These are phyloP conservation scores for Colletotrichum tamarilloi DNA, from an alignment of 2,329 filamentous ascomycete species.

Conservation along the genomic window DNA sequence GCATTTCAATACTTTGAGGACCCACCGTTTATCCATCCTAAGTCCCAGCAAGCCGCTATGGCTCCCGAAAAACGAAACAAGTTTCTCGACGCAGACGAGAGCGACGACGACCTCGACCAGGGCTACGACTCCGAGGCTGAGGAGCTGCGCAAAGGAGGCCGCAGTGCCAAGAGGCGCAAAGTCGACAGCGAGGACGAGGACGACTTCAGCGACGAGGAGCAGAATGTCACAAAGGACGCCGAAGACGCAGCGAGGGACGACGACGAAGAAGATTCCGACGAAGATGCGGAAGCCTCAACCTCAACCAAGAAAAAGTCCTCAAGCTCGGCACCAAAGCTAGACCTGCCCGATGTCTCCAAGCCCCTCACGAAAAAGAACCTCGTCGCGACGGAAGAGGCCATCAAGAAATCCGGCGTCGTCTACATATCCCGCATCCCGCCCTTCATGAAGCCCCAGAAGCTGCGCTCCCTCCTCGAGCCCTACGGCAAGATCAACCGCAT, in stretches of 20 bases:
- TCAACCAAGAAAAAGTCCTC: constrained; percentile 42
- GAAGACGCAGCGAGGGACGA: constrained; percentile 46
- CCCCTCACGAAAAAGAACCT: constrained; percentile 75
- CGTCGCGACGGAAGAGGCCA: constrained; percentile 70
- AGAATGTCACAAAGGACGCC: constrained; percentile 46
- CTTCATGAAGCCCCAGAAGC: constrained; percentile 86
- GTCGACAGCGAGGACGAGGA: constrained; percentile 57
- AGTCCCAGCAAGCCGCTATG: constrained; percentile 56
- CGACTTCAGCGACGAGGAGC: constrained; percentile 51
- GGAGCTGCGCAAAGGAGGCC: constrained; percentile 73
- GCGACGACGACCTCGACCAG: constrained; percentile 66
- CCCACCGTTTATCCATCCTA: not conserved
- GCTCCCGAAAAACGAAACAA: constrained; percentile 77
- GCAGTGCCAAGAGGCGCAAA: constrained; percentile 73
- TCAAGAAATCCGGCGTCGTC: constrained; percentile 81
- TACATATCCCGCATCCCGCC: constrained; percentile 88
- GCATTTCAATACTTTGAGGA: not conserved
- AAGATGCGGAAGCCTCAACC: constrained; percentile 32
- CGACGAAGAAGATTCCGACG: not conserved
- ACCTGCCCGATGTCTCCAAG: constrained; percentile 61
- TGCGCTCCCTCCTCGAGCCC: constrained; percentile 78
- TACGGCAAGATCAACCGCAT: constrained; percentile 83
- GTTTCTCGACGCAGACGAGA: constrained; percentile 72
- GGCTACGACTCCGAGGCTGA: constrained; percentile 76
- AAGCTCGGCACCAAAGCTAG: constrained; percentile 20